Evolutionary conservation across 2,329 filamentous ascomycete genomes (phyloP).

Genomic region (Phaeosphaeria sp.): DNA sequence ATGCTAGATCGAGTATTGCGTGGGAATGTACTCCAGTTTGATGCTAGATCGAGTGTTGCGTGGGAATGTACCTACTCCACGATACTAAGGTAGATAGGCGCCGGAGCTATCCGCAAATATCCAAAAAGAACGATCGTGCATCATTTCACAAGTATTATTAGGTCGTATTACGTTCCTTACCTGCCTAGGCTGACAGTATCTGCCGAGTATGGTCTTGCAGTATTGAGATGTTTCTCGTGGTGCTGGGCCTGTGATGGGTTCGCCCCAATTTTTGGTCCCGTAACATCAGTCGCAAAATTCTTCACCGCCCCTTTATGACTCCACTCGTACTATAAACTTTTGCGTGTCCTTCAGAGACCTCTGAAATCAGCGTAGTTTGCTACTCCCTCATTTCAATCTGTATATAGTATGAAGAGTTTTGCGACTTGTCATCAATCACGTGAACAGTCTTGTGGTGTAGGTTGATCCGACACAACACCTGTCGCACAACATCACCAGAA

Average conservation of each 20-base stretch:
- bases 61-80: too few species aligned
- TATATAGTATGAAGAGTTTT: neutral
- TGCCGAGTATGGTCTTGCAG: neutral
- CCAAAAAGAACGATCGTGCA: neutral
- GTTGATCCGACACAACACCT: neutral
- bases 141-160: neutral
- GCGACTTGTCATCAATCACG: constrained; percentile 7
- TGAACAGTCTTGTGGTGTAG: constrained; percentile 21
- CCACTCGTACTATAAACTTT: neutral
- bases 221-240: neutral
- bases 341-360: too few species aligned
- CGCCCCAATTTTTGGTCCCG: neutral
- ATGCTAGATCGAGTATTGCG: neutral
- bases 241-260: neutral
- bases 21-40: too few species aligned
- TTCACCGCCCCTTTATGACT: neutral
- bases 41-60: too few species aligned
- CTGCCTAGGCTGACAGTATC: neutral
- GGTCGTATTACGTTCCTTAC: neutral
- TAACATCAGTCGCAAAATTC: neutral
- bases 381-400: neutral
- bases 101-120: constrained; percentile 1
- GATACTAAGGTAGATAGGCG: neutral
- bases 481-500: neutral
- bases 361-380: too few species aligned